These are phyloP conservation scores for Marchantia polymorpha DNA, from an alignment of 225 moss, liverwort and hornwort species.

Conservation along the genomic window DNA sequence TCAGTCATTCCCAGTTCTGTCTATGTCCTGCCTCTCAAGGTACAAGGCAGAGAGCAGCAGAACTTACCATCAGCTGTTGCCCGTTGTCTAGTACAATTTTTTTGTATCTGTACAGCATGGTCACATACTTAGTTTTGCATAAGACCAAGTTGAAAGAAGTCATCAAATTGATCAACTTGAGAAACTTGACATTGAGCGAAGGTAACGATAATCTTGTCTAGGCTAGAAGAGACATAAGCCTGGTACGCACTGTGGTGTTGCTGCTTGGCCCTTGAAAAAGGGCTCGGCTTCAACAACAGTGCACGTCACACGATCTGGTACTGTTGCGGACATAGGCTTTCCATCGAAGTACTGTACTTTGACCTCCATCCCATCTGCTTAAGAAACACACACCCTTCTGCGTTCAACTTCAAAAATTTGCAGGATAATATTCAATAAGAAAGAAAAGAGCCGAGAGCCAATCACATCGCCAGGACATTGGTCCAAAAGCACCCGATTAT, in stretches of 20 bases:
- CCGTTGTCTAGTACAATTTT: conserved; percentile 80
- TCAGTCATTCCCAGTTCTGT: neutral
- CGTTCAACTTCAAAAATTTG: neutral
- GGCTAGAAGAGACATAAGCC: neutral
- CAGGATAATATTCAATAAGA: neutral
- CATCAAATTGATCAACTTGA: no score
- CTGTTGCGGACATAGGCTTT: conserved; percentile 80
- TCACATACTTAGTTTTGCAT: neutral
- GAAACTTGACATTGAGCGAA: no score
- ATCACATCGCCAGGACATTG: no score
- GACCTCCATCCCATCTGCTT: conserved; percentile 91
- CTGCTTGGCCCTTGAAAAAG: conserved; percentile 93
- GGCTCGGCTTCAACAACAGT: conserved; percentile 90
- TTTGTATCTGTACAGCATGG: conserved; percentile 60
- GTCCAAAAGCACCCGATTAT: no score
- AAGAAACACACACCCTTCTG: neutral
- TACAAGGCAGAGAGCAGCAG: neutral
- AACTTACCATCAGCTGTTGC: conserved; percentile 60
- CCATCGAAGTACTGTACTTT: conserved; percentile 90
- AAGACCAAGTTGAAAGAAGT: no score
- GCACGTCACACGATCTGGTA: conserved; percentile 83
- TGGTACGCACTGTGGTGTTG: conserved; percentile 80
- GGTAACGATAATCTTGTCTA: no score
- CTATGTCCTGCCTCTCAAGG: neutral
- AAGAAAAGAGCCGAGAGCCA: neutral